phyloP scores from a whole-genome alignment of 129 eudicot species.

The Apium graveolens region DNA sequence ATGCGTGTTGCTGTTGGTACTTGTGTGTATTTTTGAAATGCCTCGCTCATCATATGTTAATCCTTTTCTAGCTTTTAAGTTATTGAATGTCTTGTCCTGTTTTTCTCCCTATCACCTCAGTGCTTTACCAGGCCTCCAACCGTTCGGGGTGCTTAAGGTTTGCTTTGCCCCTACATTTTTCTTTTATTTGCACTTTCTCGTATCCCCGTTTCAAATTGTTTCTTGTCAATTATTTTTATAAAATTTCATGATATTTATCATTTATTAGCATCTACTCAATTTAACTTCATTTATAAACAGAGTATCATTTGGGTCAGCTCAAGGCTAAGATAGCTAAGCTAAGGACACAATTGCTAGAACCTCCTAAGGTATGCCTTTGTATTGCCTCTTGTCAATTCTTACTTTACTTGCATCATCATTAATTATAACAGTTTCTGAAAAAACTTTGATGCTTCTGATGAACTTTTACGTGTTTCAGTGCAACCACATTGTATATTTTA shows the following conservation, averaged over 20 bases:
- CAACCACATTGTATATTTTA: not conserved
- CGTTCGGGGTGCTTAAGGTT: not conserved
- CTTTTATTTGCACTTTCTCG: no score
- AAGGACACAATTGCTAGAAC: slow-evolving; percentile 90
- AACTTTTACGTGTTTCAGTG: not conserved
- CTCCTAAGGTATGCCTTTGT: slow-evolving; percentile 69
- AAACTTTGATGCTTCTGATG: no score
- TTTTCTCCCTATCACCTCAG: not conserved
- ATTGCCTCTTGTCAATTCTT: not conserved
- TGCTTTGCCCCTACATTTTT: not conserved
- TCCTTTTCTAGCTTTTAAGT: not conserved
- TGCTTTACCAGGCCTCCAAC: not conserved
- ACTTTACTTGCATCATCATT: not conserved
- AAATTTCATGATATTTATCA: no score
- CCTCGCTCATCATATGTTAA: no score
- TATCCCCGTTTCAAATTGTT: not conserved
- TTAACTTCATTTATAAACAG: slow-evolving; percentile 23
- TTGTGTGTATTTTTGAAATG: no score
- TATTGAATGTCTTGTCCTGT: not conserved
- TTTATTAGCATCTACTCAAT: not conserved
- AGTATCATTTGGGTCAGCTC: slow-evolving; percentile 99
- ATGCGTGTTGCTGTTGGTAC: no score
- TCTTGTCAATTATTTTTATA: not conserved
- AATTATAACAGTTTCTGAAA: not conserved
- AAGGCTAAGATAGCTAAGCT: slow-evolving; percentile 99